Evolutionary conservation across 2,329 filamentous ascomycete species (phyloP).

Genomic region (Ampelomyces quisqualis): DNA sequence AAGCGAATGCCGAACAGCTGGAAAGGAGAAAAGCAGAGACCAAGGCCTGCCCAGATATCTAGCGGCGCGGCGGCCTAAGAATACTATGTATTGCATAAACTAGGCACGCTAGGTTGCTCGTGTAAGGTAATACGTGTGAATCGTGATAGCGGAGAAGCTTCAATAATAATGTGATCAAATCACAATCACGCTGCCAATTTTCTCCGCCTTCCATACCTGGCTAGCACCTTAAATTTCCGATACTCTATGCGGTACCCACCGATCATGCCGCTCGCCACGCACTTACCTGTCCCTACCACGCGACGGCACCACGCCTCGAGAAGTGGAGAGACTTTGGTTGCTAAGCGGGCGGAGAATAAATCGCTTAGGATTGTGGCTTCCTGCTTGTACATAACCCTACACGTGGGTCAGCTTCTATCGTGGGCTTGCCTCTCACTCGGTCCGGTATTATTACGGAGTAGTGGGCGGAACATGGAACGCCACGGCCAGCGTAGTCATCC

Average conservation of each 20-base stretch:
- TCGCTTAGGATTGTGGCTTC: not conserved
- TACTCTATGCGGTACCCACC: no score
- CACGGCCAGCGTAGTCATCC: not conserved
- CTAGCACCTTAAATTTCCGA: no score
- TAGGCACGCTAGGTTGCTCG: no score
- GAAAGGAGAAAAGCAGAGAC: not conserved
- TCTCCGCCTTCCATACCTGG: no score
- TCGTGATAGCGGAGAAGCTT: no score
- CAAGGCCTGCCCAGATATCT: constrained; percentile 7
- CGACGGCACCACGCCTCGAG: not conserved
- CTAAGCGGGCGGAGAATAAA: not conserved
- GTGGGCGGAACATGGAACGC: not conserved
- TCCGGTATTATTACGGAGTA: no score
- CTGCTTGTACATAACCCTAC: not conserved
- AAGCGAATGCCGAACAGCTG: not conserved
- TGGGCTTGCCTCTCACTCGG: no score
- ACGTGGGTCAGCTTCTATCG: not conserved
- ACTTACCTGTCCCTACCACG: not conserved
- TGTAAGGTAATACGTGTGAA: no score
- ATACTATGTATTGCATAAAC: constrained; percentile 3
- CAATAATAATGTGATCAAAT: no score
- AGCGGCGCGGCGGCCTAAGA: constrained; percentile 12
- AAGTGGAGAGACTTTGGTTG: not conserved
- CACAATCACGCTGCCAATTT: no score
- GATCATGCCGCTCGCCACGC: not conserved